phyloP scores from a whole-genome alignment of 2,329 filamentous ascomycete species.

The Pseudogymnoascus sp. region DNA sequence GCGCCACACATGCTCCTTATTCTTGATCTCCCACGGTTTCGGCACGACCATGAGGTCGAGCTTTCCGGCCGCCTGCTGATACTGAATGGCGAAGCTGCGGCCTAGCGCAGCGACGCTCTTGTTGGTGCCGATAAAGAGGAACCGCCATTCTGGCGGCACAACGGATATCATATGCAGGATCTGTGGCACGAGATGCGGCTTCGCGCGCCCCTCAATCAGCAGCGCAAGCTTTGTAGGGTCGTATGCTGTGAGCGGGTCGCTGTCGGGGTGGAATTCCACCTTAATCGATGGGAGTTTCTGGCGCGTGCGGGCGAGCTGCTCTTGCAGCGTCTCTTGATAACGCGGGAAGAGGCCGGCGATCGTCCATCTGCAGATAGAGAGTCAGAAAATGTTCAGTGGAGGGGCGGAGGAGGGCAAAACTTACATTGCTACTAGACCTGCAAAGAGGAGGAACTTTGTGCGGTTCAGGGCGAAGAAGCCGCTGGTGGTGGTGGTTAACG shows the following conservation, averaged over 20 bases:
- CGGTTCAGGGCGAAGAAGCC: background rate
- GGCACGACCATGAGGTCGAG: constrained; percentile 43
- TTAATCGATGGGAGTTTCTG: constrained; percentile 9
- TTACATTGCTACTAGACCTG: background rate
- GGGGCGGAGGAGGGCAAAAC: background rate
- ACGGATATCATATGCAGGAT: constrained; percentile 49
- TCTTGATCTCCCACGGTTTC: constrained; percentile 36
- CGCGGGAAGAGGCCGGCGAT: constrained; percentile 6
- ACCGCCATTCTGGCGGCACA: constrained; percentile 49
- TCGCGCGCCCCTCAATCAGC: constrained; percentile 44
- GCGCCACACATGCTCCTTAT: constrained; percentile 41
- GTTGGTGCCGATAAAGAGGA: constrained; percentile 47
- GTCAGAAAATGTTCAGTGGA: background rate
- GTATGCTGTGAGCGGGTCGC: constrained; percentile 15
- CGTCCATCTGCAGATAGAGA: background rate
- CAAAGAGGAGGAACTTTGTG: background rate
- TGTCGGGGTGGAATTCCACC: constrained; percentile 11
- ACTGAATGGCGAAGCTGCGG: constrained; percentile 38
- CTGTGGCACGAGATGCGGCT: constrained; percentile 43
- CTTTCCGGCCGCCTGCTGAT: constrained; percentile 43
- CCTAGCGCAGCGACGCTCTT: constrained; percentile 39
- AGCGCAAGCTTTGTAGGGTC: constrained; percentile 47
- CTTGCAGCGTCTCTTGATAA: constrained; percentile 7
- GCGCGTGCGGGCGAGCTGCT: background rate
- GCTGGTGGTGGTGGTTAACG: background rate